Percentiles rank a stretch among this genome's conserved stretches.
Conservation (phyloP, 192 early-diverging fungal genomes). For the Entomortierella parvispora region DNA sequence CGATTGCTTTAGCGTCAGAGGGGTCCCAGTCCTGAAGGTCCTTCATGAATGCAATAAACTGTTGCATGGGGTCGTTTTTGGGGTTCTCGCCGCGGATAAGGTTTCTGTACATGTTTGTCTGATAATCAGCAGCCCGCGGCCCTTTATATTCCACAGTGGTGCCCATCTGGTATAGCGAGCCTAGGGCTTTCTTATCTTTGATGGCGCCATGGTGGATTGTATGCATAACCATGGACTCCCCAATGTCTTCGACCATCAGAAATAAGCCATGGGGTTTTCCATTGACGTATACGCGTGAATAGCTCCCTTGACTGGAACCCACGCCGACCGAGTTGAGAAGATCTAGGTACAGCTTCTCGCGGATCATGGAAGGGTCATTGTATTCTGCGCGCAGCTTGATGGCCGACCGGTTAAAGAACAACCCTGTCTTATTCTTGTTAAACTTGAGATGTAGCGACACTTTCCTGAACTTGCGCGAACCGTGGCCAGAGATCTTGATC, state of each 20-base stretch:
- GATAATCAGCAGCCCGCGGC: conserved; percentile 11
- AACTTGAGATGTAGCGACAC: conserved; percentile 47
- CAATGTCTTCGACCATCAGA: conserved; percentile 39
- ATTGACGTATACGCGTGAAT: conserved; percentile 39
- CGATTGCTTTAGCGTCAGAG: conserved; percentile 1
- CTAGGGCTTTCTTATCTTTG: conserved; percentile 12
- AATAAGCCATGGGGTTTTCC: conserved; percentile 37
- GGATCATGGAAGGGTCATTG: conserved; percentile 42
- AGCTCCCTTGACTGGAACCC: conserved; percentile 22
- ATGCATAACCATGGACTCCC: conserved; percentile 22
- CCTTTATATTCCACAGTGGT: conserved; percentile 37
- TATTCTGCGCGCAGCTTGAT: conserved; percentile 47
- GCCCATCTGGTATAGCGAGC: conserved; percentile 30
- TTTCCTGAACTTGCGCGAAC: conserved; percentile 39
- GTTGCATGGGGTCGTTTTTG: conserved; percentile 11
- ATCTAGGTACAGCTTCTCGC: conserved; percentile 52
- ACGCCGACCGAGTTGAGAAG: conserved; percentile 40
- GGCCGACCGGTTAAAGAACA: conserved; percentile 24
- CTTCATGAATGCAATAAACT: conserved; percentile 34
- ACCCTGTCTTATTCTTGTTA: conserved; percentile 6
- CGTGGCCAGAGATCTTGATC: conserved; percentile 44
- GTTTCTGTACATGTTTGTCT: conserved; percentile 19
- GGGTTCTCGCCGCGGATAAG: conserved; percentile 17
- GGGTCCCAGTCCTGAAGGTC: conserved; percentile 35
- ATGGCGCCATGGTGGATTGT: conserved; percentile 28